A percentile compares a stretch with the other conserved stretches of the same genome.
These are phyloP conservation scores for Solanum habrochaites DNA, from an alignment of 257 asterid genomes.

Conservation along the genomic window DNA sequence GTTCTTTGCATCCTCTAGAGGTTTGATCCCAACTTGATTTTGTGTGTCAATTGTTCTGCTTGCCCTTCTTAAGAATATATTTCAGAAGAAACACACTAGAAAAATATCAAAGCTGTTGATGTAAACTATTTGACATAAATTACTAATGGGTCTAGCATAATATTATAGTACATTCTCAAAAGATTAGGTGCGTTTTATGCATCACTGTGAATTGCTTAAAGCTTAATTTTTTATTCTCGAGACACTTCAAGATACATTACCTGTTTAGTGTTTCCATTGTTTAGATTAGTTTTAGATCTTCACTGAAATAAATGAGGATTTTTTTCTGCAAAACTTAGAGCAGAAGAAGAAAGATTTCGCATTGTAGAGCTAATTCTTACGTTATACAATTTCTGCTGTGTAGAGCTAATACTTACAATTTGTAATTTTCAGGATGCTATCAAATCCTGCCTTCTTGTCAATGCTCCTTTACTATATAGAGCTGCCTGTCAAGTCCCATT, in stretches of 20 bases:
- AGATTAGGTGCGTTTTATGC: not conserved
- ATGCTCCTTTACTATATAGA: slow-evolving; percentile 96
- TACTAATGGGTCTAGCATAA: not conserved
- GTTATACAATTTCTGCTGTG: not conserved
- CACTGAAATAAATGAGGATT: not conserved
- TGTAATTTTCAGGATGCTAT: slow-evolving; percentile 57
- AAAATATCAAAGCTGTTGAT: not conserved
- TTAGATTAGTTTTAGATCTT: not conserved
- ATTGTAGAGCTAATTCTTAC: not conserved
- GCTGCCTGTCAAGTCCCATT: slow-evolving; percentile 84
- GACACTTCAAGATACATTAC: not conserved
- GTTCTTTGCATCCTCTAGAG: not conserved
- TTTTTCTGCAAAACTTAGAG: not conserved
- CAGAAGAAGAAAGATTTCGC: not conserved
- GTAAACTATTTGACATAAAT: not conserved
- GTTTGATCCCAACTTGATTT: not conserved
- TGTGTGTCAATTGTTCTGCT: not conserved
- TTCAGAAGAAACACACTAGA: not conserved
- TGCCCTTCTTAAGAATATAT: not conserved
- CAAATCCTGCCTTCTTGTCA: slow-evolving; percentile 75
- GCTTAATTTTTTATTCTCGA: not conserved
- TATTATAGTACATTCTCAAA: not conserved
- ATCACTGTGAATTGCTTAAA: not conserved
- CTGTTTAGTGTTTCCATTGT: not conserved
- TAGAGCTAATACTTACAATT: not conserved